phyloP scores from a whole-genome alignment of 108 stramenopile species.

The Skeletonema costatum region DNA sequence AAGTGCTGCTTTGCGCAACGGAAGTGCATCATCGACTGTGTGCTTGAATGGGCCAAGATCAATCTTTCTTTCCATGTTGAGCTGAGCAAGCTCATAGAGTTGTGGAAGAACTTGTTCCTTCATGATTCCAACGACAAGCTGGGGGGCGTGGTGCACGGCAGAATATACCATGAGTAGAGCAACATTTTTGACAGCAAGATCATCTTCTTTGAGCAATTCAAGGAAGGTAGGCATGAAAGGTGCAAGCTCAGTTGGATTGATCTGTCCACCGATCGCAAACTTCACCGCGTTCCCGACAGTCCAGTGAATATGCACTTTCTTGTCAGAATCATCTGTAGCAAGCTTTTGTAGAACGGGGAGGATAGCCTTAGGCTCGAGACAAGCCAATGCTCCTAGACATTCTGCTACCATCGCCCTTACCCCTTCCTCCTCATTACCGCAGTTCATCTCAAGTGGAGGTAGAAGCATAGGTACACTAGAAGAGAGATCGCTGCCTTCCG shows the following conservation, averaged over 20 bases:
- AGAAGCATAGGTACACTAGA: constrained; percentile 71
- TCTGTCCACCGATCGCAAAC: constrained; percentile 84
- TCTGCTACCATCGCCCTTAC: constrained; percentile 97
- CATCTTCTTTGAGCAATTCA: constrained; percentile 77
- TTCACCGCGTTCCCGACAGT: constrained; percentile 89
- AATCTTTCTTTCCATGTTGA: constrained; percentile 89
- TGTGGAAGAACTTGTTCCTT: constrained; percentile 74
- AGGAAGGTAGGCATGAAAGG: constrained; percentile 82
- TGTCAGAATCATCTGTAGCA: constrained; percentile 33
- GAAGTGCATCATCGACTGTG: constrained; percentile 95
- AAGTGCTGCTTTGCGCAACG: constrained; percentile 93
- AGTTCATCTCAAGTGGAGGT: constrained; percentile 81
- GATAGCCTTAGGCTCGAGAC: constrained; percentile 71
- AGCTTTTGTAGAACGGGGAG: constrained; percentile 63
- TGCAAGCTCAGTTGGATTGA: constrained; percentile 50
- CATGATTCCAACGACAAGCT: constrained; percentile 77
- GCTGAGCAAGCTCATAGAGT: constrained; percentile 73
- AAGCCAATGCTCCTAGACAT: constrained; percentile 91
- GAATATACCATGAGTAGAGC: constrained; percentile 93
- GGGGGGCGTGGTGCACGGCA: constrained; percentile 90
- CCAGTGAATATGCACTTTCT: constrained; percentile 72
- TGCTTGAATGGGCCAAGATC: constrained; percentile 99
- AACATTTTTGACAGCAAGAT: constrained; percentile 85
- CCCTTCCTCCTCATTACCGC: constrained; percentile 85
- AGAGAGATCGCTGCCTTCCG: constrained; percentile 54